Percentiles rank a stretch among this genome's conserved stretches.
These are phyloP conservation scores for Talaromyces thailandensis DNA, from an alignment of 495 filamentous ascomycete species.

Conservation along the genomic window DNA sequence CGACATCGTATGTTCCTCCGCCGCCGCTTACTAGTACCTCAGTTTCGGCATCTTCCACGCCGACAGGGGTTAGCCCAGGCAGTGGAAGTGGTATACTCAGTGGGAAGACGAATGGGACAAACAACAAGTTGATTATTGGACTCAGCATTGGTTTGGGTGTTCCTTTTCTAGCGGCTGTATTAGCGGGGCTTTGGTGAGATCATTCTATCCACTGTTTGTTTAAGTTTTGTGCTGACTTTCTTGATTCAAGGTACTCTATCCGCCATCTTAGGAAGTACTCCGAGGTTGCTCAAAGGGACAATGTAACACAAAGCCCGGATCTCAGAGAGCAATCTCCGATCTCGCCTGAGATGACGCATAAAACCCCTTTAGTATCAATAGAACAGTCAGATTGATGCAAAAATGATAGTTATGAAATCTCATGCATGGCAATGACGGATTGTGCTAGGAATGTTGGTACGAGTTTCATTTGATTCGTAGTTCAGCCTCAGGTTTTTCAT, in stretches of 20 bases:
- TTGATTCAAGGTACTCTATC: not conserved
- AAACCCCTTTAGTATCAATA: not conserved
- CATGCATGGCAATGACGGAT: not conserved
- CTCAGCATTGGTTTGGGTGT: conserved; percentile 34
- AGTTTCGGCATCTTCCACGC: not conserved
- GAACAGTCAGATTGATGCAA: not conserved
- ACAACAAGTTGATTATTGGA: conserved; percentile 31
- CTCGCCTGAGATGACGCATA: not conserved
- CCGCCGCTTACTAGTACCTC: conserved; percentile 10
- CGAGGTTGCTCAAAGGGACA: not conserved
- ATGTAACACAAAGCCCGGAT: not conserved
- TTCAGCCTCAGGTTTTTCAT: too few species aligned
- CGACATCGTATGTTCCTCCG: conserved; percentile 17
- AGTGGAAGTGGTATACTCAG: not conserved
- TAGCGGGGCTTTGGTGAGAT: conserved; percentile 25
- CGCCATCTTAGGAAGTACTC: not conserved
- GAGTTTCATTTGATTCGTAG: not conserved
- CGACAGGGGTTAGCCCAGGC: conserved; percentile 13
- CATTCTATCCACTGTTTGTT: not conserved
- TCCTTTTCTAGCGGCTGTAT: conserved; percentile 22
- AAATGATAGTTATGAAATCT: not conserved
- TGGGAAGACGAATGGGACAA: not conserved
- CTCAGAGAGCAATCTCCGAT: not conserved
- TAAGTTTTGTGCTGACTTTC: not conserved
- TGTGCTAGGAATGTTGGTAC: not conserved